Conservation (phyloP, 495 filamentous ascomycete genomes). For the Penicillium bialowiezense region DNA sequence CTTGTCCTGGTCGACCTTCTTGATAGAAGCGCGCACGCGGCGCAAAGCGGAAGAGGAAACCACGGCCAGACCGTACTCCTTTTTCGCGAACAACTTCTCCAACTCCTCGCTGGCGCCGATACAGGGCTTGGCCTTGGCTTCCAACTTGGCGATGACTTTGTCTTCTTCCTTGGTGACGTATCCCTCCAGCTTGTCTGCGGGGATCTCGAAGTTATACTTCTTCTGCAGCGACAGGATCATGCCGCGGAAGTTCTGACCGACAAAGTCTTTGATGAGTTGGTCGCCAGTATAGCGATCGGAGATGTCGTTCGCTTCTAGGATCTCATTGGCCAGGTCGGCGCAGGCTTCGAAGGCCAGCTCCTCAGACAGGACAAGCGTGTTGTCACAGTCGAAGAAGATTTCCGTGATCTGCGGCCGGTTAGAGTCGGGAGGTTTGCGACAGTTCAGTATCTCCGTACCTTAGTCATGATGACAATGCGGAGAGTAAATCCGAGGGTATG, state of each 20-base stretch:
- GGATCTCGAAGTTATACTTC: slow-evolving; percentile 72
- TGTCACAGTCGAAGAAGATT: slow-evolving; percentile 96
- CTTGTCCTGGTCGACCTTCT: slow-evolving; percentile 76
- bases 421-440: slow-evolving; percentile 8
- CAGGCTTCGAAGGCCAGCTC: slow-evolving; percentile 91
- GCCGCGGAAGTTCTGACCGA: slow-evolving; percentile 94
- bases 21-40: slow-evolving; percentile 74
- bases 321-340: slow-evolving; percentile 88
- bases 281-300: slow-evolving; percentile 74
- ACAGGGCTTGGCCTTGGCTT: slow-evolving; percentile 67
- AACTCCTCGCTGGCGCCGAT: slow-evolving; percentile 69
- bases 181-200: slow-evolving; percentile 62
- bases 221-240: slow-evolving; percentile 76
- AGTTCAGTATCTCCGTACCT: slow-evolving; percentile 28
- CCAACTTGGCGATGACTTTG: slow-evolving; percentile 77
- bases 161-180: slow-evolving; percentile 82
- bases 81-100: slow-evolving; percentile 56
- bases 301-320: slow-evolving; percentile 65
- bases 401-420: slow-evolving; percentile 60
- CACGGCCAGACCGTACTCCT: slow-evolving; percentile 75
- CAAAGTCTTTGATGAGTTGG: slow-evolving; percentile 80
- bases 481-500: slow-evolving; percentile 6
- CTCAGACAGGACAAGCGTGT: slow-evolving; percentile 93
- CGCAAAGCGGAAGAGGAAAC: slow-evolving; percentile 78
- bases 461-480: slow-evolving; percentile 39